Evolutionary conservation across 306 rosid species (phyloP).

Genomic region (Ormosia semicastrata): DNA sequence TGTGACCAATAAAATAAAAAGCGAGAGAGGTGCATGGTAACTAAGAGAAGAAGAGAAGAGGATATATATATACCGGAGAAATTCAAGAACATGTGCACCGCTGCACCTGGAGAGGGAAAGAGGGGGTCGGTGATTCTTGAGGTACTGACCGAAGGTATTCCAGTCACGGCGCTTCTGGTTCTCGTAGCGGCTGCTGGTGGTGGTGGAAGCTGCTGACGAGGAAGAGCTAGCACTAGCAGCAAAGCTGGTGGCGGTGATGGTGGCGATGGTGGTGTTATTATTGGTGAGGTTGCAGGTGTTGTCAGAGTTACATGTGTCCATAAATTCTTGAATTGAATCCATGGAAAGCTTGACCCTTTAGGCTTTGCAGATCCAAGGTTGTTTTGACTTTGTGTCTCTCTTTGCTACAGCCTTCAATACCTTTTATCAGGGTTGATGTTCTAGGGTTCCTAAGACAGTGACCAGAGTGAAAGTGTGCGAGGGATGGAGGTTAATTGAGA

Average conservation of each 20-base stretch:
- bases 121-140: slow-evolving; percentile 93
- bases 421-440: neutral
- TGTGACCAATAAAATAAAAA: too few species aligned
- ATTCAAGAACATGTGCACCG: slow-evolving; percentile 98
- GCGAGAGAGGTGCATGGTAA: slow-evolving; percentile 18
- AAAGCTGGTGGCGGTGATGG: slow-evolving; percentile 11
- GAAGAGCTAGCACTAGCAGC: slow-evolving; percentile 41
- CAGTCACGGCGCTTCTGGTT: slow-evolving; percentile 98
- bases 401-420: neutral
- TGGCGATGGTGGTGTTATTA: neutral
- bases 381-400: neutral
- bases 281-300: slow-evolving; percentile 37
- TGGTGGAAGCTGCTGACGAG: slow-evolving; percentile 34
- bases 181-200: slow-evolving; percentile 80
- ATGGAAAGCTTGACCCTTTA: slow-evolving; percentile 20
- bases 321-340: slow-evolving; percentile 81
- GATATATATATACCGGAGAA: slow-evolving; percentile 48
- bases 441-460: slow-evolving; percentile 47
- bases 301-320: slow-evolving; percentile 52
- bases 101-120: slow-evolving; percentile 89
- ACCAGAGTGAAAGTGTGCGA: slow-evolving; percentile 29
- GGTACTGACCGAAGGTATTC: slow-evolving; percentile 96
- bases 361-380: slow-evolving; percentile 38
- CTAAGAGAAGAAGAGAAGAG: neutral
- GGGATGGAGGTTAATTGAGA: slow-evolving; percentile 8